Evolutionary conservation across 768 basidiomycete species (phyloP).

Genomic region (Goffeauzyma gilvescens): DNA sequence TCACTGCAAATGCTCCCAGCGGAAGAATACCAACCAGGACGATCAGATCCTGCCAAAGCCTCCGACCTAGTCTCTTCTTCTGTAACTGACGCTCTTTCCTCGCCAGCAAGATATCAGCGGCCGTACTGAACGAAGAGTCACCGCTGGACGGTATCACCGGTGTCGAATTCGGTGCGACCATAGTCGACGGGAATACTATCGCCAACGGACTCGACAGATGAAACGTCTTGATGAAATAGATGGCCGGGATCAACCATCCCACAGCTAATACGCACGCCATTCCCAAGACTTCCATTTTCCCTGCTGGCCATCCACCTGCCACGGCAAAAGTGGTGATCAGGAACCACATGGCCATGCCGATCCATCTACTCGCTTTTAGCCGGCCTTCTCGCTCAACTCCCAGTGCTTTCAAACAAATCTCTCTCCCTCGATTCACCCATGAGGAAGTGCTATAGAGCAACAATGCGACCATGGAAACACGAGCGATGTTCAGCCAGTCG

Average conservation of each 20-base stretch:
- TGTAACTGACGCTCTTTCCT: conserved; percentile 74
- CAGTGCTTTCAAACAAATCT: conserved; percentile 17
- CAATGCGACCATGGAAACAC: conserved; percentile 22
- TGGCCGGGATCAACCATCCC: conserved; percentile 35
- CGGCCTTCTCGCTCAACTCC: conserved; percentile 24
- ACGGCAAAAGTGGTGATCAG: conserved; percentile 16
- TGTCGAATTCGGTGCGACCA: conserved; percentile 20
- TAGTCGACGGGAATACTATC: conserved; percentile 51
- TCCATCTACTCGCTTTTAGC: conserved; percentile 21
- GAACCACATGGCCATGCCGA: conserved; percentile 21
- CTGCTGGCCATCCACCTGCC: conserved; percentile 21
- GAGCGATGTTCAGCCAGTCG: conserved; percentile 19
- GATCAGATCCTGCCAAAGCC: conserved; percentile 66
- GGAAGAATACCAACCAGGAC: conserved; percentile 57
- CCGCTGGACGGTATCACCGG: conserved; percentile 17
- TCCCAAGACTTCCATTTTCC: conserved; percentile 23
- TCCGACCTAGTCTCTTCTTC: conserved; percentile 46
- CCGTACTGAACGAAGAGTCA: conserved; percentile 32
- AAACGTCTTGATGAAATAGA: conserved; percentile 63
- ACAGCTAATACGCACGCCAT: conserved; percentile 19
- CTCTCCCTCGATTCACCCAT: conserved; percentile 23
- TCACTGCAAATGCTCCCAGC: conserved; percentile 40
- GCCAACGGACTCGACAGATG: conserved; percentile 65
- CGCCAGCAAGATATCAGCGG: conserved; percentile 42
- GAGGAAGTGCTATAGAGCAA: conserved; percentile 18